These are phyloP conservation scores for Penicillium brasilianum DNA, from an alignment of 2,329 filamentous ascomycete species.

Conservation along the genomic window DNA sequence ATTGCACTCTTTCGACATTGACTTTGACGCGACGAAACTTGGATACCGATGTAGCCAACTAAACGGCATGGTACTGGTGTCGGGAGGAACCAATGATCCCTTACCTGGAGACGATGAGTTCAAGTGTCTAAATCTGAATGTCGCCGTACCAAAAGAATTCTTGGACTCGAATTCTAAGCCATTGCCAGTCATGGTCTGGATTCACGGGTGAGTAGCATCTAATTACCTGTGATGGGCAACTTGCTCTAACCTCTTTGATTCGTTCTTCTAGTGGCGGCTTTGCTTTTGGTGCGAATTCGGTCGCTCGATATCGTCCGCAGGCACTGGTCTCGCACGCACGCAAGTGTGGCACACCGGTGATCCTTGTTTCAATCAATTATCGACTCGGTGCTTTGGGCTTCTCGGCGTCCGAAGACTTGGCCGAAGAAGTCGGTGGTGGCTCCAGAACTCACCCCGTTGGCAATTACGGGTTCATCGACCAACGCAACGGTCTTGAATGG, in stretches of 20 bases:
- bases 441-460: background rate
- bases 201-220: slow-evolving; percentile 7
- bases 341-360: slow-evolving; percentile 7
- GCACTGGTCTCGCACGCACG: slow-evolving; percentile 5
- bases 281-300: slow-evolving; percentile 16
- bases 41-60: background rate
- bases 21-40: background rate
- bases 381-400: slow-evolving; percentile 16
- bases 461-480: slow-evolving; percentile 13
- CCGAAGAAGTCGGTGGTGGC: slow-evolving; percentile 4
- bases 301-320: slow-evolving; percentile 13
- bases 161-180: background rate
- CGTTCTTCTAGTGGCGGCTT: slow-evolving; percentile 12
- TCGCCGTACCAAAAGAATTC: background rate
- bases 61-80: background rate
- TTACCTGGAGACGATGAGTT: background rate
- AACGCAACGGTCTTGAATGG: slow-evolving; percentile 18
- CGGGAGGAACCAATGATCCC: background rate
- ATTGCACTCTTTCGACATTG: background rate
- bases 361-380: slow-evolving; percentile 13
- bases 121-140: background rate
- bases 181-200: slow-evolving; percentile 1
- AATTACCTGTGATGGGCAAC: background rate
- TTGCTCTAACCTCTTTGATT: background rate
- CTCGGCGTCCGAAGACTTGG: slow-evolving; percentile 10